These are phyloP conservation scores for Serendipita vermifera DNA, from an alignment of 768 basidiomycete genomes.

Conservation along the genomic window DNA sequence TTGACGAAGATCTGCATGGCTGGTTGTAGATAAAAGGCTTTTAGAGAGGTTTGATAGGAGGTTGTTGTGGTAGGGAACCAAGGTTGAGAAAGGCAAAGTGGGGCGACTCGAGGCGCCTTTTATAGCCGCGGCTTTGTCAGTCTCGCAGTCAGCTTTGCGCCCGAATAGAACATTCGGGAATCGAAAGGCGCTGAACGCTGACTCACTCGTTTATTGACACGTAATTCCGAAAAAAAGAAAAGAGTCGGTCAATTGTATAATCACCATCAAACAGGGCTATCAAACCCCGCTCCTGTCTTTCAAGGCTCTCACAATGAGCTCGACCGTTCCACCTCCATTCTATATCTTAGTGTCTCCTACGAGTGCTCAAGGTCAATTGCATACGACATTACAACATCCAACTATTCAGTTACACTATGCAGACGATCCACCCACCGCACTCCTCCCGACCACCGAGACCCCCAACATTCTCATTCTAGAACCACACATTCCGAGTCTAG, in stretches of 20 bases:
- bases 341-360: not conserved
- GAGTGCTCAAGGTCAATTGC: not conserved
- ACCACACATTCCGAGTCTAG: not conserved
- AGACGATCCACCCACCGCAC: conserved; percentile 57
- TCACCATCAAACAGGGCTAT: no score
- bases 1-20: conserved; percentile 39
- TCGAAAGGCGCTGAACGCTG: no score
- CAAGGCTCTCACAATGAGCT: no score
- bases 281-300: no score
- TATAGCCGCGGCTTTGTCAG: no score
- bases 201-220: no score
- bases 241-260: no score
- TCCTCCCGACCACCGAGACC: conserved; percentile 44
- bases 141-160: no score
- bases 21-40: conserved; percentile 1
- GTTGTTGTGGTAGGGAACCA: not conserved
- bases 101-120: not conserved
- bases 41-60: not conserved
- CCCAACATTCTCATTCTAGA: conserved; percentile 68
- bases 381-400: conserved; percentile 45
- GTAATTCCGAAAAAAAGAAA: no score
- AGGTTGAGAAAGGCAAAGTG: not conserved
- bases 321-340: conserved; percentile 7
- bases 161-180: no score
- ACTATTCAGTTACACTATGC: conserved; percentile 69